A percentile compares a stretch with the other conserved stretches of the same genome.
Conservation (phyloP, 495 filamentous ascomycete genomes). For the Penicillium taxi region DNA sequence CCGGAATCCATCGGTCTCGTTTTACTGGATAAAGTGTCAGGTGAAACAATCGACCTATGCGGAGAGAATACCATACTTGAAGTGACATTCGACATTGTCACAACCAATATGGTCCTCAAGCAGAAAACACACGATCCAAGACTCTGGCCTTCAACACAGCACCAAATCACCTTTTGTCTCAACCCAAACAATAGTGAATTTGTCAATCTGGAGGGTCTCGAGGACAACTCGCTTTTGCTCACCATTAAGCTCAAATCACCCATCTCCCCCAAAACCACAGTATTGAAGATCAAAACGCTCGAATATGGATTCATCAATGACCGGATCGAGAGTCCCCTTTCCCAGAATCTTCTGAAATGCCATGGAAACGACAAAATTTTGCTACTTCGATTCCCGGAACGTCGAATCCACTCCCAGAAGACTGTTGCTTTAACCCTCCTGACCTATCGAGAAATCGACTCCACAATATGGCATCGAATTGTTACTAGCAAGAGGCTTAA, state of each 20-base stretch:
- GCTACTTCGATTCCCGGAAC: conserved; percentile 17
- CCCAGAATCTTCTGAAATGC: conserved; percentile 12
- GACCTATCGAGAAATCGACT: conserved; percentile 20
- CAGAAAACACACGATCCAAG: conserved; percentile 14
- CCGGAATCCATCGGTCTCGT: conserved; percentile 11
- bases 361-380: conserved; percentile 11
- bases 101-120: conserved; percentile 14
- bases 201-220: conserved; percentile 22
- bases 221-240: conserved; percentile 22
- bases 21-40: conserved; percentile 9
- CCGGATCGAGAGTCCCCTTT: conserved; percentile 7
- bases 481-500: conserved; percentile 5
- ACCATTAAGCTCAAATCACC: conserved; percentile 6
- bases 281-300: conserved; percentile 3
- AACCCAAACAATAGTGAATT: conserved; percentile 14
- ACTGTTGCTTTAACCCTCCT: conserved; percentile 26
- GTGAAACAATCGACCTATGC: conserved; percentile 12
- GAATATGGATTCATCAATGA: conserved; percentile 10
- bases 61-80: conserved; percentile 16
- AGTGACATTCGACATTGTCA: conserved; percentile 20
- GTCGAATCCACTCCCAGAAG: conserved; percentile 19
- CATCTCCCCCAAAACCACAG: neutral
- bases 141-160: neutral
- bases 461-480: conserved; percentile 18
- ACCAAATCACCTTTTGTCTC: conserved; percentile 8